Evolutionary conservation across 1,284 basidiomycete genomes (phyloP).

Genomic region (Phaffia rhodozyma): DNA sequence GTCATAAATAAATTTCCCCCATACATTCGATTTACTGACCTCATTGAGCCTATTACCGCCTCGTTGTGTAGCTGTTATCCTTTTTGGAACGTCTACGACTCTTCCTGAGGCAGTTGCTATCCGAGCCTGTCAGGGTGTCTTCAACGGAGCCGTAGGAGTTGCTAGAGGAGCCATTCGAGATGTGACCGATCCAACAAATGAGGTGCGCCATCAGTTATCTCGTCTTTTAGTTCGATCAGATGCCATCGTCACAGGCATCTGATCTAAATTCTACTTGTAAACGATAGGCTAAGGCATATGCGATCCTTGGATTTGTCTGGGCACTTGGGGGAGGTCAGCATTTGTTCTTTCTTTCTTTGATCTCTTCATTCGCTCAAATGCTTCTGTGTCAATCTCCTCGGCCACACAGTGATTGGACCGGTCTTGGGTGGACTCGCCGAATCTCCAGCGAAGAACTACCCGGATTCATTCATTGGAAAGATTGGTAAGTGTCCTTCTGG

Average conservation of each 20-base stretch:
- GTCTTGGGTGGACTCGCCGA: constrained; percentile 55
- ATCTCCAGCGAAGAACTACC: constrained; percentile 73
- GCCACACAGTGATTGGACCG: constrained; percentile 11
- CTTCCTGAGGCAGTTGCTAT: constrained; percentile 74
- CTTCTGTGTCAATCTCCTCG: constrained; percentile 1
- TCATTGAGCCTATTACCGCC: not conserved
- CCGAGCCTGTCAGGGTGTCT: constrained; percentile 85
- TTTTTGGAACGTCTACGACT: constrained; percentile 75
- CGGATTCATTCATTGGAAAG: constrained; percentile 50
- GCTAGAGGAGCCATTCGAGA: constrained; percentile 66
- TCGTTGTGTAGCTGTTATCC: constrained; percentile 38
- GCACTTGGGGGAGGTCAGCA: constrained; percentile 65
- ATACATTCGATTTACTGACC: constrained; percentile 12
- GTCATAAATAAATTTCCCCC: constrained; percentile 24
- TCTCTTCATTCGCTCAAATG: not conserved
- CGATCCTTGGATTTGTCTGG: constrained; percentile 90
- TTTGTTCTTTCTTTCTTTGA: constrained; percentile 19
- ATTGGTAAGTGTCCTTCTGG: constrained; percentile 28
- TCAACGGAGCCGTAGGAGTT: constrained; percentile 79
- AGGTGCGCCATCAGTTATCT: not conserved
- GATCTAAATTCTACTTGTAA: constrained; percentile 29
- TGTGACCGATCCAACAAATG: constrained; percentile 53
- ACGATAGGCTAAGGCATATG: constrained; percentile 82
- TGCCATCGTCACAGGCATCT: constrained; percentile 20
- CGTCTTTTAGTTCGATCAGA: not conserved